phyloP scores from a whole-genome alignment of 1,284 basidiomycete genomes.

The Pterulicium gracile region DNA sequence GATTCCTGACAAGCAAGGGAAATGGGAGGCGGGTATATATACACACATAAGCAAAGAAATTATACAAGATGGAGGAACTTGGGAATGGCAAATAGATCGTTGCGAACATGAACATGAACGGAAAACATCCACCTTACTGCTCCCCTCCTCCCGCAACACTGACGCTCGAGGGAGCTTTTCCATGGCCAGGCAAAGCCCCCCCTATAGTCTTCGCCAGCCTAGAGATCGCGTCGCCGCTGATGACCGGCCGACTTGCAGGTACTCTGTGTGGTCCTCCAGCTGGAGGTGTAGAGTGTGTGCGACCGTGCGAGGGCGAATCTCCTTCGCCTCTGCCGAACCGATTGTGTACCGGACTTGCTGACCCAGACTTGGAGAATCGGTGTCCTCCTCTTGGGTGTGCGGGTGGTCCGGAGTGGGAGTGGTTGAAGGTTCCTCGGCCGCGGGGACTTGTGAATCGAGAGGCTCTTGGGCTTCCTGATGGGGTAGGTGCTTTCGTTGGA shows the following conservation, averaged over 20 bases:
- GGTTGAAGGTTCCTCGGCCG: slow-evolving; percentile 22
- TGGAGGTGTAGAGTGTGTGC: slow-evolving; percentile 59
- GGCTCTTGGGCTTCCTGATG: slow-evolving; percentile 17
- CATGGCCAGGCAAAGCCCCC: slow-evolving; percentile 10
- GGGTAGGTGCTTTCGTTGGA: slow-evolving; percentile 15
- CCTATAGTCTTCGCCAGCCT: slow-evolving; percentile 50
- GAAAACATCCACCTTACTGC: no score
- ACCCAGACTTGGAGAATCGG: not conserved
- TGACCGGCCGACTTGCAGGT: slow-evolving; percentile 44
- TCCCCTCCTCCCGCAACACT: no score
- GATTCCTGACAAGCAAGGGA: no score
- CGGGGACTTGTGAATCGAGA: slow-evolving; percentile 21
- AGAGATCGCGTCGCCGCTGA: slow-evolving; percentile 58
- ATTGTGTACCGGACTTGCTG: not conserved
- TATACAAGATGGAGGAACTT: no score
- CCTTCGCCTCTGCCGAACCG: not conserved
- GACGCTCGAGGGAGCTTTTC: not conserved
- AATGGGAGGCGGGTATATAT: no score
- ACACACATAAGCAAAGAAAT: no score
- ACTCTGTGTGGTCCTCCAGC: slow-evolving; percentile 25
- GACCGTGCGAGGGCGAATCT: slow-evolving; percentile 28
- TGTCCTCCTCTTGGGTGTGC: slow-evolving; percentile 17
- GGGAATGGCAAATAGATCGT: no score
- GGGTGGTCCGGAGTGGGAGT: slow-evolving; percentile 15
- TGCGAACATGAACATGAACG: no score